Percentiles rank a stretch among this genome's conserved stretches.
These are phyloP conservation scores for Glarea lozoyensis DNA, from an alignment of 495 filamentous ascomycete species.

Conservation along the genomic window DNA sequence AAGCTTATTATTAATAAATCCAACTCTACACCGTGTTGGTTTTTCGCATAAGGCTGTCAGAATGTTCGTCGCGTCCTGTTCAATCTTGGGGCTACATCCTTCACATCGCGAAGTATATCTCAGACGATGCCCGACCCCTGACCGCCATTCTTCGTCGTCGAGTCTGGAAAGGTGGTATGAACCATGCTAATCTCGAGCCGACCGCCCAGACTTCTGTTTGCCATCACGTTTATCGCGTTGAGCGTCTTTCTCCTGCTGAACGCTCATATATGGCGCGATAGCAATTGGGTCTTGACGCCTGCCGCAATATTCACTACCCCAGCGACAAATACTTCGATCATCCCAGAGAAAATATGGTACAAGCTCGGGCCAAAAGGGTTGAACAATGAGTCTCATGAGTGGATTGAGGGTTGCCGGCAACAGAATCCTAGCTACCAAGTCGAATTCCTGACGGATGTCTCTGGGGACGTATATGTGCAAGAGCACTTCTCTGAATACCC, in stretches of 20 bases:
- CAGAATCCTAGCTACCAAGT: conserved; percentile 3
- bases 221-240: not conserved
- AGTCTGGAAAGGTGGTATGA: too few species aligned
- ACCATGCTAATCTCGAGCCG: not conserved
- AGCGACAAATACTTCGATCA: not conserved
- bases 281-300: not conserved
- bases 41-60: too few species aligned
- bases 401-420: conserved; percentile 4
- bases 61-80: too few species aligned
- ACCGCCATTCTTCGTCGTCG: too few species aligned
- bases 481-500: conserved; percentile 21
- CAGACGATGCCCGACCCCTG: too few species aligned
- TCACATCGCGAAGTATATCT: too few species aligned
- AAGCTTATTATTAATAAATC: too few species aligned
- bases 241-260: not conserved
- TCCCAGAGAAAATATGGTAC: conserved; percentile 9
- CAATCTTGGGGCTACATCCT: too few species aligned
- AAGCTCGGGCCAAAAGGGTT: conserved; percentile 8
- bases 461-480: conserved; percentile 21
- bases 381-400: not conserved
- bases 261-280: not conserved
- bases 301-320: not conserved
- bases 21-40: too few species aligned
- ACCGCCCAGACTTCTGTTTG: not conserved
- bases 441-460: conserved; percentile 10